A percentile compares a stretch with the other conserved stretches of the same genome.
phyloP scores from a whole-genome alignment of 805 yeast species.

The Wickerhamiella kazuoi region DNA sequence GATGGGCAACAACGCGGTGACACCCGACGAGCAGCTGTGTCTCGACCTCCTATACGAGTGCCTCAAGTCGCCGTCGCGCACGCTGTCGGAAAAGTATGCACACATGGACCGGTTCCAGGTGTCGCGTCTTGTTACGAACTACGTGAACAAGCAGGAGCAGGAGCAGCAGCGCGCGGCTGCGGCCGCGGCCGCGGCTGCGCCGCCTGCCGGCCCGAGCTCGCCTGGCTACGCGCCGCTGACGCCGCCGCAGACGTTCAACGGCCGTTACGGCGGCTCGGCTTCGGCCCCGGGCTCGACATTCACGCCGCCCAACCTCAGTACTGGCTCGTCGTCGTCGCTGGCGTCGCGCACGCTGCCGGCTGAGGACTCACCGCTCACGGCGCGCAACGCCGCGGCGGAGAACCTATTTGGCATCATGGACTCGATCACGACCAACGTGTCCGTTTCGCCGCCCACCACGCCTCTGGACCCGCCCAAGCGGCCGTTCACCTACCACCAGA shows the following conservation, averaged over 20 bases:
- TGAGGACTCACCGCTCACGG: constrained; percentile 5
- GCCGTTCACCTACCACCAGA: constrained; percentile 3
- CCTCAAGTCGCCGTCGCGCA: constrained; percentile 21
- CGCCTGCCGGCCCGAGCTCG: not conserved
- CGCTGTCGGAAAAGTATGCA: constrained; percentile 24
- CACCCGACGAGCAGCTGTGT: constrained; percentile 16
- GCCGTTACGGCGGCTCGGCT: constrained; percentile 1
- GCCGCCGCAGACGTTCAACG: constrained; percentile 4
- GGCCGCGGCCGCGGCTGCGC: not conserved
- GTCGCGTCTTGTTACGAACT: constrained; percentile 18
- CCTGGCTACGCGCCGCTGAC: constrained; percentile 6
- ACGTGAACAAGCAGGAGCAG: constrained; percentile 18
- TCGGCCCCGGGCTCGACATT: not conserved
- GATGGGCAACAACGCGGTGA: constrained; percentile 3
- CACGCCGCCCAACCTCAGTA: constrained; percentile 5
- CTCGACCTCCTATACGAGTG: constrained; percentile 21
- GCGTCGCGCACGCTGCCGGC: constrained; percentile 3
- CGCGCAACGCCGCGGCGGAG: constrained; percentile 1
- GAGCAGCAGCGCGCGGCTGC: constrained; percentile 7
- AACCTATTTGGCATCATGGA: constrained; percentile 2
- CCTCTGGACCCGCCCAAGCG: constrained; percentile 9
- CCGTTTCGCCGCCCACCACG: constrained; percentile 5
- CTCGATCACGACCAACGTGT: not conserved
- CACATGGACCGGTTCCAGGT: constrained; percentile 18
- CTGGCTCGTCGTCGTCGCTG: constrained; percentile 5